Conservation (phyloP, 345 rosid genomes). For the Moringa oleifera region DNA sequence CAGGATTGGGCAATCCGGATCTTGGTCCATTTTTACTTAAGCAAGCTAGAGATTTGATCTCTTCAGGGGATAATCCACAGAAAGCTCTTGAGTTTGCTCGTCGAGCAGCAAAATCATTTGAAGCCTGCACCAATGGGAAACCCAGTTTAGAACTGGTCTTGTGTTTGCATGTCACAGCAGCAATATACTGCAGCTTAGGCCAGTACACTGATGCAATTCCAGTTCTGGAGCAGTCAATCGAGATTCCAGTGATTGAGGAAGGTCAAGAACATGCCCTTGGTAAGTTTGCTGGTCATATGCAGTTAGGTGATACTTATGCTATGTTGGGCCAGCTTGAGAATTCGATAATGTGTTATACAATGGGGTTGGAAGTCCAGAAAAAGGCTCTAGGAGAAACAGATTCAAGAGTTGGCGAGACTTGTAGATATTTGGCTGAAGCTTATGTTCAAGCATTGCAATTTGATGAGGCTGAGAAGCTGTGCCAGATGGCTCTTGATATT, state of each 20-base stretch:
- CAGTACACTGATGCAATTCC: conserved; percentile 72
- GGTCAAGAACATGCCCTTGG: conserved; percentile 86
- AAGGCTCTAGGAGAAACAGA: conserved; percentile 74
- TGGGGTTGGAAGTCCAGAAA: conserved; percentile 69
- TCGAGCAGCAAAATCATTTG: conserved; percentile 70
- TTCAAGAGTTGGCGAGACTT: conserved; percentile 78
- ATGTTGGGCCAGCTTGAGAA: conserved; percentile 83
- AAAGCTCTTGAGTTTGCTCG: conserved; percentile 72
- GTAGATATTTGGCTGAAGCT: conserved; percentile 81
- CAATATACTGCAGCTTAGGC: conserved; percentile 74
- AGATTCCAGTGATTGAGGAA: conserved; percentile 59
- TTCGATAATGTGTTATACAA: conserved; percentile 61
- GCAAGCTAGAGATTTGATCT: conserved; percentile 67
- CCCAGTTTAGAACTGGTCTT: conserved; percentile 71
- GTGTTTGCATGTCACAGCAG: conserved; percentile 86
- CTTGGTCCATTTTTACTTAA: conserved; percentile 71
- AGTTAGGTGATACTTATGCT: conserved; percentile 87
- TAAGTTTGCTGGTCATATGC: conserved; percentile 89
- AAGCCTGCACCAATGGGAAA: conserved; percentile 50
- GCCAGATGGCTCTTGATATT: conserved; percentile 64
- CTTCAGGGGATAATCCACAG: conserved; percentile 61
- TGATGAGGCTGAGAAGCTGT: conserved; percentile 69
- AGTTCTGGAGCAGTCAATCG: conserved; percentile 63
- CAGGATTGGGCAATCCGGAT: conserved; percentile 43
- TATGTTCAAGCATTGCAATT: conserved; percentile 80